Evolutionary conservation across 495 filamentous ascomycete genomes (phyloP).

Genomic region (Achaetomiella virescens): DNA sequence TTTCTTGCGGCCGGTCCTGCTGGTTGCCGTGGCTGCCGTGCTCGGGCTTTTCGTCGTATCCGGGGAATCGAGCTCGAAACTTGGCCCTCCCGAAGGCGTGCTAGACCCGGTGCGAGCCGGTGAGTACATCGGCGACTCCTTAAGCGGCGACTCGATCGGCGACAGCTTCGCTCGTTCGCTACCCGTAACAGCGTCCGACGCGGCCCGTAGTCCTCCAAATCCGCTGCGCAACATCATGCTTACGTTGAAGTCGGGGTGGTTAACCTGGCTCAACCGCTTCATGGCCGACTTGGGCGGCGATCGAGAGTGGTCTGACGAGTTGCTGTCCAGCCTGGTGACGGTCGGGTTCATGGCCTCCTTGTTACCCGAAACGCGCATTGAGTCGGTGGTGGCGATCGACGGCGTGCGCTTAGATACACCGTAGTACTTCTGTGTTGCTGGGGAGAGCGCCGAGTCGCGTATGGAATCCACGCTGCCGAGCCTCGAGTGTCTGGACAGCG

Average conservation of each 20-base stretch:
- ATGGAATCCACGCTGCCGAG: slow-evolving; percentile 64
- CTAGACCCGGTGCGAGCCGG: slow-evolving; percentile 75
- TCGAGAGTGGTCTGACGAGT: slow-evolving; percentile 49
- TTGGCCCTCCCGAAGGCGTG: slow-evolving; percentile 74
- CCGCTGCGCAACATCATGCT: slow-evolving; percentile 32
- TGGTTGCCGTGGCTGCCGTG: slow-evolving; percentile 39
- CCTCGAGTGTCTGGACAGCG: slow-evolving; percentile 65
- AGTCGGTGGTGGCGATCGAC: slow-evolving; percentile 45
- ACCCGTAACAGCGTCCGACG: slow-evolving; percentile 72
- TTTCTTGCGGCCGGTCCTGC: slow-evolving; percentile 43
- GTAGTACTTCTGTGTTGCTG: slow-evolving; percentile 59
- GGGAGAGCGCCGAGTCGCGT: slow-evolving; percentile 34
- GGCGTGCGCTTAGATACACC: slow-evolving; percentile 46
- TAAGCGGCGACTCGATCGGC: slow-evolving; percentile 52
- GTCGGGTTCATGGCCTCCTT: slow-evolving; percentile 49
- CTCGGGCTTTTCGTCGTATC: slow-evolving; percentile 54
- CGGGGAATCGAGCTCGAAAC: slow-evolving; percentile 70
- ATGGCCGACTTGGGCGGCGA: slow-evolving; percentile 42
- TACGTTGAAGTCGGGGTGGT: slow-evolving; percentile 46
- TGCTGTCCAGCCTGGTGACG: slow-evolving; percentile 63
- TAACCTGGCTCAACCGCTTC: slow-evolving; percentile 45
- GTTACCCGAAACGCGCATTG: slow-evolving; percentile 40
- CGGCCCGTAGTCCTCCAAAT: slow-evolving; percentile 63
- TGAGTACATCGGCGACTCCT: slow-evolving; percentile 60
- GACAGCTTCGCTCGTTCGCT: slow-evolving; percentile 52